Evolutionary conservation across 257 asterid genomes (phyloP).

Genomic region (Gynochthodes officinalis): DNA sequence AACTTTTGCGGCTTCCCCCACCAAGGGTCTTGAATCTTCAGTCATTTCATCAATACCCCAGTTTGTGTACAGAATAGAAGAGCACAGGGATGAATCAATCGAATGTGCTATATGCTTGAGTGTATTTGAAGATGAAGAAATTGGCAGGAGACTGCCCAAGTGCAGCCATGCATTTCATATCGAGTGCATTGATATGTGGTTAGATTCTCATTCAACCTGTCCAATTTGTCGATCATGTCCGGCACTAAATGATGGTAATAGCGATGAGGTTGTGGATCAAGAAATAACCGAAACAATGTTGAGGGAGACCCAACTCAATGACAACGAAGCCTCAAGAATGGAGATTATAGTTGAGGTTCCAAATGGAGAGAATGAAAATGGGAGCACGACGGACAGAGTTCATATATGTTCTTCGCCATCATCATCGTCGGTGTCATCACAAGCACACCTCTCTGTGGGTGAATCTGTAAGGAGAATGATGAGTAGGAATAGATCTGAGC

Average conservation of each 20-base stretch:
- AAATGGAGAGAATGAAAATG: constrained; percentile 8
- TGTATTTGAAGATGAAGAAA: constrained; percentile 39
- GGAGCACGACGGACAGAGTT: not conserved
- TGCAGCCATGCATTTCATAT: constrained; percentile 62
- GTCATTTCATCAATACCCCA: constrained; percentile 27
- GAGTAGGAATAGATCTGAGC: constrained; percentile 31
- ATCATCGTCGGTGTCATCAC: not conserved
- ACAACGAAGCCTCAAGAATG: not conserved
- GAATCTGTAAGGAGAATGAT: constrained; percentile 25
- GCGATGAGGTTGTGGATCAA: not conserved
- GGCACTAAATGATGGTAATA: not conserved
- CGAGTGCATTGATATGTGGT: constrained; percentile 70
- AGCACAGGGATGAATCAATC: constrained; percentile 6
- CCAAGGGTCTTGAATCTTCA: constrained; percentile 29
- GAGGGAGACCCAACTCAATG: not conserved
- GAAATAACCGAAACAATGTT: not conserved
- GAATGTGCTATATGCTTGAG: constrained; percentile 60
- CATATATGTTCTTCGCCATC: constrained; percentile 4
- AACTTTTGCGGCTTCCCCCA: constrained; percentile 6
- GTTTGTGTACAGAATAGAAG: constrained; percentile 18
- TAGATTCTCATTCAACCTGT: constrained; percentile 54
- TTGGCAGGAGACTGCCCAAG: constrained; percentile 35
- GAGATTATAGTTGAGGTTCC: constrained; percentile 26
- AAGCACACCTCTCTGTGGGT: not conserved
- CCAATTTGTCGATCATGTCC: constrained; percentile 57